These are phyloP conservation scores for Mycena belliarum DNA, from an alignment of 768 basidiomycete species.

Conservation along the genomic window DNA sequence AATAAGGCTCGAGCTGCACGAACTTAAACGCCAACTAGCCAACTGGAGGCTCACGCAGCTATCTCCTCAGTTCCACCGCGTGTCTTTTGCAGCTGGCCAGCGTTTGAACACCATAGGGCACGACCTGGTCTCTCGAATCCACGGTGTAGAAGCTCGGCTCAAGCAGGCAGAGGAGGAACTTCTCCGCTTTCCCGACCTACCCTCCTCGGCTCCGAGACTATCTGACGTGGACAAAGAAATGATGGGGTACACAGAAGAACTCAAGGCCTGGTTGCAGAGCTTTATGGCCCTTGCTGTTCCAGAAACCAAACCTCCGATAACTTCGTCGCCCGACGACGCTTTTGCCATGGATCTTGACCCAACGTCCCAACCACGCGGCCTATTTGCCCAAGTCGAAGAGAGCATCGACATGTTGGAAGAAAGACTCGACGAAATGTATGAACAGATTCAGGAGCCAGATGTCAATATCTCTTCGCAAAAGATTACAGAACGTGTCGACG, in stretches of 20 bases:
- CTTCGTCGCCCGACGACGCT: not conserved
- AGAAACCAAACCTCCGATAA: not conserved
- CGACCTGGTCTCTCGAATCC: not conserved
- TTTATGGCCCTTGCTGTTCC: not conserved
- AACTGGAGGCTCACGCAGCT: slow-evolving; percentile 14
- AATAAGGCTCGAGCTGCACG: slow-evolving; percentile 7
- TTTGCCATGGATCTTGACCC: slow-evolving; percentile 6
- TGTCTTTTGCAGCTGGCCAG: slow-evolving; percentile 1
- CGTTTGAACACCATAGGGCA: slow-evolving; percentile 6
- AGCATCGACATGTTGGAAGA: slow-evolving; percentile 1
- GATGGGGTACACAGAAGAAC: slow-evolving; percentile 10
- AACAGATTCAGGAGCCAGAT: not conserved
- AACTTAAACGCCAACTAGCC: not conserved
- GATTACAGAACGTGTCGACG: not conserved
- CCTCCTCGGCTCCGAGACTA: not conserved
- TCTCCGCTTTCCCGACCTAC: slow-evolving; percentile 4
- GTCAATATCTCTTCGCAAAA: not conserved
- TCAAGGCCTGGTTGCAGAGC: slow-evolving; percentile 8
- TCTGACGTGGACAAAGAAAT: slow-evolving; percentile 5
- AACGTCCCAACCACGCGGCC: not conserved
- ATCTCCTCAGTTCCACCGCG: slow-evolving; percentile 16
- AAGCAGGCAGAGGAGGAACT: not conserved
- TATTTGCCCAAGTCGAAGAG: not conserved
- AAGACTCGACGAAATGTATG: not conserved
- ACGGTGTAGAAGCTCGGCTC: not conserved